A percentile compares a stretch with the other conserved stretches of the same genome.
phyloP scores from a whole-genome alignment of 129 eudicot species.

The Chrysanthemum lavandulifolium region DNA sequence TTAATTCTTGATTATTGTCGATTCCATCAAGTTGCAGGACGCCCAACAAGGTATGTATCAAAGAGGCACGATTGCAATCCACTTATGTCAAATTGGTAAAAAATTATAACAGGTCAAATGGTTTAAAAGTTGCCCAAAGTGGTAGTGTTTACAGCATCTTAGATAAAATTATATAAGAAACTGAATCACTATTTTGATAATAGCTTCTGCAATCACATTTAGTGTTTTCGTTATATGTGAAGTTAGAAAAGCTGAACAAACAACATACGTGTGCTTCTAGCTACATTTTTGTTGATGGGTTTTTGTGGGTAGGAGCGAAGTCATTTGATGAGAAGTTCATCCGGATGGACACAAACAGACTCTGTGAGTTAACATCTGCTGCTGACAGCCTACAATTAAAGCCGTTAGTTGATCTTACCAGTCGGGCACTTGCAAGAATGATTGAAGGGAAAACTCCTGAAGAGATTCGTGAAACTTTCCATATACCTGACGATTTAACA shows the following conservation, averaged over 20 bases:
- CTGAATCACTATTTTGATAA: background rate
- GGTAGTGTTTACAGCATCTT: background rate
- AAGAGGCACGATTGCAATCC: background rate
- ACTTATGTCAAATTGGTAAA: background rate
- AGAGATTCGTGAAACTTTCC: constrained; percentile 88
- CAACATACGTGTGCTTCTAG: background rate
- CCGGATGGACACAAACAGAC: constrained; percentile 80
- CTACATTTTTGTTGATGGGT: constrained; percentile 7
- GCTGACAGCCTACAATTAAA: constrained; percentile 83
- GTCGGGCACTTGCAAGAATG: constrained; percentile 94
- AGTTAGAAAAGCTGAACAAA: background rate
- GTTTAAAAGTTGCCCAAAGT: background rate
- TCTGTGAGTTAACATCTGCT: constrained; percentile 93
- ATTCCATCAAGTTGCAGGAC: constrained; percentile 88
- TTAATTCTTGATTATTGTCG: constrained; percentile 86
- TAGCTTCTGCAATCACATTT: background rate
- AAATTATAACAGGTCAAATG: background rate
- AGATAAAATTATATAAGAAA: background rate
- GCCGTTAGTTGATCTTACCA: constrained; percentile 84
- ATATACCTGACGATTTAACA: constrained; percentile 92
- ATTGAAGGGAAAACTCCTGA: constrained; percentile 92
- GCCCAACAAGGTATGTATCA: constrained; percentile 65
- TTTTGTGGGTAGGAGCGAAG: constrained; percentile 63
- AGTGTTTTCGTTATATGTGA: background rate
- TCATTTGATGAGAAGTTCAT: constrained; percentile 85